Base-by-base conservation (phyloP, 2,329 filamentous ascomycete species). In the Phialophora chinensis region DNA sequence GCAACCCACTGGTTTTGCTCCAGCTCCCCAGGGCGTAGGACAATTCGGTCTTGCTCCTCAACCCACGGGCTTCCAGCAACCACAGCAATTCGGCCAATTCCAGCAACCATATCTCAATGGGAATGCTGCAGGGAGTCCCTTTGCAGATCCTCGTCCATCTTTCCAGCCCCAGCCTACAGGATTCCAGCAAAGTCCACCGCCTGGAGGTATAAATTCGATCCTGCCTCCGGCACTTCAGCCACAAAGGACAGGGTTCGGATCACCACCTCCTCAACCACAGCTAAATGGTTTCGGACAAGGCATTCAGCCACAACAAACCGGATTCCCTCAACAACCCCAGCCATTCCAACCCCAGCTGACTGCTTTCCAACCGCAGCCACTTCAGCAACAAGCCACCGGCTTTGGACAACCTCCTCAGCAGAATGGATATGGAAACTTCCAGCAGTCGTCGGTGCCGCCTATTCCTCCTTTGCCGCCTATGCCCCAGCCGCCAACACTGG, bases 1-100 rank as follows among this genome's bases (percentile, higher is more conserved):
- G 62, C 90, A 93, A 73, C 84, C 84, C 4, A 91, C 89, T 0
- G 87, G 89, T 35, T 91, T 87, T 75, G 77, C 81, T 72, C 75
- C 74, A 56, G 70, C 69, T 60, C 68, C 59, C 61, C 73, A 66
- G 69, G 66, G 53, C 33, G 74, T 72, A 66, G 75, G 69, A 53
- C 80, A 76, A 68, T 80, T 77, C 60, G 79, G 78, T 31, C 33
- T 83, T 56, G 77, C 78, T 66, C 78, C 79, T 17, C 82, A 83
- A 68, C 79, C 79, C 12, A 84, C 82, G n/a, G 82, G 81, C 1
- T 82, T 80, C 66, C 75, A 79, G 65, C 80, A 79, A 25, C 84
- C 87, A 66, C 87, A 85, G 70, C 81, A 82, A 62, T 83, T 86
- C 66, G 74, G 75, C 12, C 71, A 71, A 62, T 80, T 80, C 65